Percentiles rank a stretch among this genome's conserved stretches.
These are phyloP conservation scores for Phytopythium cucurbitacearum DNA, from an alignment of 352 stramenopile genomes.

Conservation along the genomic window DNA sequence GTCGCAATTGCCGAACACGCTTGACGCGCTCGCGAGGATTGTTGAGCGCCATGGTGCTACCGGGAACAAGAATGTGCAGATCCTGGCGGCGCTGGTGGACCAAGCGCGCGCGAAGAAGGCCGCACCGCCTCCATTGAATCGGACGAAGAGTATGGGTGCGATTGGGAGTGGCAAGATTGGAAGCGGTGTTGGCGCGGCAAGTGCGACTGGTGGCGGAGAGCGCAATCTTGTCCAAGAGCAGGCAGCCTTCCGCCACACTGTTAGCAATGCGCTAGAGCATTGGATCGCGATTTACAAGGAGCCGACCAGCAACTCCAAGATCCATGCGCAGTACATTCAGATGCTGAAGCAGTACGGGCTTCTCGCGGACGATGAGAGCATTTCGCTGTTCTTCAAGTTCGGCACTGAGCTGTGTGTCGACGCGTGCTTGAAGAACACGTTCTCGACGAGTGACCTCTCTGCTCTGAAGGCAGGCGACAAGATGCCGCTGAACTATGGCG, in stretches of 20 bases:
- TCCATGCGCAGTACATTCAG: constrained; percentile 95
- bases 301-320: constrained; percentile 90
- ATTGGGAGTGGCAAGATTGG: constrained; percentile 47
- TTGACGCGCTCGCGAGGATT: constrained; percentile 88
- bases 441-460: constrained; percentile 31
- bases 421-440: constrained; percentile 90
- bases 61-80: constrained; percentile 85
- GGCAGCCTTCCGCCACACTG: constrained; percentile 79
- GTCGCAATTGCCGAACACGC: constrained; percentile 91
- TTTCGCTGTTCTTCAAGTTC: constrained; percentile 97
- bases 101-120: constrained; percentile 64
- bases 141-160: constrained; percentile 46
- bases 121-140: constrained; percentile 12
- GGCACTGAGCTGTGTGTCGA: constrained; percentile 96
- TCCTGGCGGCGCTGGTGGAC: constrained; percentile 71
- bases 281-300: constrained; percentile 98
- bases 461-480: constrained; percentile 40
- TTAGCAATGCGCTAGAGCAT: constrained; percentile 93
- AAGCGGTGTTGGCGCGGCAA: not conserved
- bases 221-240: constrained; percentile 62
- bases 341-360: constrained; percentile 96
- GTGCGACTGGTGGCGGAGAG: constrained; percentile 14
- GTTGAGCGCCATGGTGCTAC: constrained; percentile 72
- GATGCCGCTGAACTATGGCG: constrained; percentile 84
- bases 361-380: constrained; percentile 95